These are phyloP conservation scores for Toxoplasma gondii DNA, from an alignment of 169 alveolate species.

Conservation along the genomic window DNA sequence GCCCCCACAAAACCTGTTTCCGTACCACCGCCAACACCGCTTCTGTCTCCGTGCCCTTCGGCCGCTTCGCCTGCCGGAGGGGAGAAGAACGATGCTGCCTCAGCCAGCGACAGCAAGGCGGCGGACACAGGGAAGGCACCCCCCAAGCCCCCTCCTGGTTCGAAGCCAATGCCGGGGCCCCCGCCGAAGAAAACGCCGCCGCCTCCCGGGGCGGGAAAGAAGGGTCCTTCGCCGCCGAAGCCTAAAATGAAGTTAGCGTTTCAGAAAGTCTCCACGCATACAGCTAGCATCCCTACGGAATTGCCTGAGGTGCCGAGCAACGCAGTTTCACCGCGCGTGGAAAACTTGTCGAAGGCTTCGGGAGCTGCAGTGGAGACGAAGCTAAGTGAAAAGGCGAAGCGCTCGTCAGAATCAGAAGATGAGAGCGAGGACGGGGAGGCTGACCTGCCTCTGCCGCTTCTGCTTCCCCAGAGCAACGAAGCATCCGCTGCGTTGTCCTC, in stretches of 20 bases:
- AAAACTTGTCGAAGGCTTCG: background rate
- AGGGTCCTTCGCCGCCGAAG: too few species aligned
- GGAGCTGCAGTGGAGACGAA: background rate
- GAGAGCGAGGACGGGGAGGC: constrained; percentile 22
- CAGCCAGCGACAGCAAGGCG: too few species aligned
- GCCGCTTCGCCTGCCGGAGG: too few species aligned
- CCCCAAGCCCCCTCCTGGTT: too few species aligned
- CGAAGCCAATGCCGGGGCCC: too few species aligned
- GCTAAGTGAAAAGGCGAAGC: background rate
- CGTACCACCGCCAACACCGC: too few species aligned
- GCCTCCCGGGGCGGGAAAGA: too few species aligned
- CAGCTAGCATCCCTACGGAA: background rate
- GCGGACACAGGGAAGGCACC: too few species aligned
- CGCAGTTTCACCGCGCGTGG: background rate
- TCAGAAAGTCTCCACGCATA: background rate
- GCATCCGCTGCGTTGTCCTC: background rate
- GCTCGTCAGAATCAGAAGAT: background rate
- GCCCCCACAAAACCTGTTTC: too few species aligned
- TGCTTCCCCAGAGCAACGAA: constrained; percentile 10
- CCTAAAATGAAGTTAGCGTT: background rate
- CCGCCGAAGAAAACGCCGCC: too few species aligned
- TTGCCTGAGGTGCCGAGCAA: background rate
- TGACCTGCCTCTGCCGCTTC: constrained; percentile 13
- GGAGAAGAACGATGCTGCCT: too few species aligned
- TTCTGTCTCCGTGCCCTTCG: too few species aligned